Evolutionary conservation across 768 basidiomycete genomes (phyloP).

Genomic region (Lactarius sanguifluus): DNA sequence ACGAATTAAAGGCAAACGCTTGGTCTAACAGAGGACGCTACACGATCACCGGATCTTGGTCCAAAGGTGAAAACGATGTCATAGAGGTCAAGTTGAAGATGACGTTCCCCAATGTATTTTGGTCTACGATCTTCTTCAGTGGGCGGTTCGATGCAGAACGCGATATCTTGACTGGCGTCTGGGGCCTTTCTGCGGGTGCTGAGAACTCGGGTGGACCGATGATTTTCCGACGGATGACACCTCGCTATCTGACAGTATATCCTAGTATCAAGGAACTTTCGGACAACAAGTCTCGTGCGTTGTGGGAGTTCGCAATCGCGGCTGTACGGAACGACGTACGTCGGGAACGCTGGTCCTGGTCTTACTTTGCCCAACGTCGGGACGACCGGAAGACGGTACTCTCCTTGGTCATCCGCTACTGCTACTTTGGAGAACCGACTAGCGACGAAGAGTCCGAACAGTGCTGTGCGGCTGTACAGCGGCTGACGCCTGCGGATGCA

Average conservation of each 20-base stretch:
- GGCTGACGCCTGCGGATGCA: conserved; percentile 32
- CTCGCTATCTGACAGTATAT: conserved; percentile 32
- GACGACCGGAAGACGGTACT: conserved; percentile 32
- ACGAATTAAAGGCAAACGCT: conserved; percentile 17
- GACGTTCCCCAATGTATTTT: conserved; percentile 12
- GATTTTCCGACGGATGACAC: conserved; percentile 32
- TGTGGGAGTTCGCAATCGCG: conserved; percentile 37
- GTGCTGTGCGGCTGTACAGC: conserved; percentile 25
- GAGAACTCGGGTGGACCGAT: conserved; percentile 15
- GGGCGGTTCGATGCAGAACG: conserved; percentile 16
- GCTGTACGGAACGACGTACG: conserved; percentile 32
- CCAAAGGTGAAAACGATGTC: conserved; percentile 21
- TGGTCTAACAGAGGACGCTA: conserved; percentile 25
- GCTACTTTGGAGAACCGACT: conserved; percentile 29
- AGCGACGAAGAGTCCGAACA: conserved; percentile 28
- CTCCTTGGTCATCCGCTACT: conserved; percentile 31
- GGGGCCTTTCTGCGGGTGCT: background rate
- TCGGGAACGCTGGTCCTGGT: conserved; percentile 34
- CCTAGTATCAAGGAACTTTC: conserved; percentile 32
- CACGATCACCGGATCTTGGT: conserved; percentile 27
- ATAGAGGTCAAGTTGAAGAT: conserved; percentile 27
- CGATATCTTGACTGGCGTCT: conserved; percentile 17
- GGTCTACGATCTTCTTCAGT: conserved; percentile 12
- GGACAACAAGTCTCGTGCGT: conserved; percentile 32
- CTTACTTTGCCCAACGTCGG: conserved; percentile 36